Conservation (phyloP, 2,329 filamentous ascomycete genomes). For the Diplodia mutila region DNA sequence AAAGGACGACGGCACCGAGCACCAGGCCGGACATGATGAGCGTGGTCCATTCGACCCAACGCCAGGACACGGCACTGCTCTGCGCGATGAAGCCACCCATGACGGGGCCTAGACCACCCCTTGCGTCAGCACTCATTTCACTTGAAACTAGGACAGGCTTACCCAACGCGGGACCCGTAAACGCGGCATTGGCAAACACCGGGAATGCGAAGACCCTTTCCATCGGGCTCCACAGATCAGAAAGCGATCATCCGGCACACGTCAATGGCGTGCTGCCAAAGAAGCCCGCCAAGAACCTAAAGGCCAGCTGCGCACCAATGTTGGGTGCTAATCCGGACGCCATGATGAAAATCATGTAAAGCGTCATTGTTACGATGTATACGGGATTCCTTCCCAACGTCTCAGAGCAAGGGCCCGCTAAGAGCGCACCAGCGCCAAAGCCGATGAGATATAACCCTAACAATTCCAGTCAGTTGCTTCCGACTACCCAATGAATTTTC, state of each 20-base stretch:
- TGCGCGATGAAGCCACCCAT: conserved; percentile 42
- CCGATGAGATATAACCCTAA: conserved; percentile 38
- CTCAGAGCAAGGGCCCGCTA: conserved; percentile 48
- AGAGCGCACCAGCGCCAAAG: conserved; percentile 53
- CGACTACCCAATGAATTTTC: no score
- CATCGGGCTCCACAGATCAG: conserved; percentile 53
- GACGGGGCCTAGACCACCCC: conserved; percentile 37
- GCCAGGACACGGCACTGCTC: conserved; percentile 42
- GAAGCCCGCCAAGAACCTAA: conserved; percentile 55
- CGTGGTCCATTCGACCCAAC: conserved; percentile 44
- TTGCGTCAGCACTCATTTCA: not conserved
- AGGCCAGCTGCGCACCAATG: conserved; percentile 52
- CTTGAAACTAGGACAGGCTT: not conserved
- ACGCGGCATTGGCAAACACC: conserved; percentile 52
- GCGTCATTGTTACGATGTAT: conserved; percentile 51
- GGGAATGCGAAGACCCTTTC: conserved; percentile 57
- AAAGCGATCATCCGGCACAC: conserved; percentile 51
- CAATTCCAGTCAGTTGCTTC: not conserved
- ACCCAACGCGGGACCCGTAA: conserved; percentile 39
- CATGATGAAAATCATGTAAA: conserved; percentile 56
- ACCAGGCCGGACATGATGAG: conserved; percentile 41
- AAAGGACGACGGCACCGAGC: conserved; percentile 41
- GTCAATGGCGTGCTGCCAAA: conserved; percentile 52
- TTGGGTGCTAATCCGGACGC: conserved; percentile 53
- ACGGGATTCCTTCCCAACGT: conserved; percentile 52